Percentiles rank a stretch among this genome's conserved stretches.
phyloP scores from a whole-genome alignment of 2,329 filamentous ascomycete genomes.

The Fusarium camptoceras region DNA sequence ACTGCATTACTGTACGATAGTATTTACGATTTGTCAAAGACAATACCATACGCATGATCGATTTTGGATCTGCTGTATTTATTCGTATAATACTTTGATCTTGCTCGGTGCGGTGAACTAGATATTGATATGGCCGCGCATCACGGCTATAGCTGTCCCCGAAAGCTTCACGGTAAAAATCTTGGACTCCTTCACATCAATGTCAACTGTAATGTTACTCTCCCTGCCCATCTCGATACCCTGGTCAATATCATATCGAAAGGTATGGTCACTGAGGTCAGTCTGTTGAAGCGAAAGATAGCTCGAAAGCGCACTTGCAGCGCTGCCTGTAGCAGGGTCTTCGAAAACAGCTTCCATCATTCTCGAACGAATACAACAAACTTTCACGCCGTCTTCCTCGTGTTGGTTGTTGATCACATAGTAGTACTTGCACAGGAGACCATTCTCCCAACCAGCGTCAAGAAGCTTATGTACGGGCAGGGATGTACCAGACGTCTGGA shows the following conservation, averaged over 20 bases:
- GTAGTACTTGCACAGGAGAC: slow-evolving; percentile 69
- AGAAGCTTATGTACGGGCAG: slow-evolving; percentile 53
- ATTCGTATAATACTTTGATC: background rate
- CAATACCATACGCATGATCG: slow-evolving; percentile 45
- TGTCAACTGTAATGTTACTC: slow-evolving; percentile 64
- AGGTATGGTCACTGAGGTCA: slow-evolving; percentile 47
- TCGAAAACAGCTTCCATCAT: slow-evolving; percentile 68
- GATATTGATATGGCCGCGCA: slow-evolving; percentile 50
- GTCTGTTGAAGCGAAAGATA: slow-evolving; percentile 63
- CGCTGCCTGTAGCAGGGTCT: slow-evolving; percentile 73
- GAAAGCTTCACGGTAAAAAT: slow-evolving; percentile 50
- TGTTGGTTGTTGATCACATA: slow-evolving; percentile 60
- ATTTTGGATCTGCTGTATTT: slow-evolving; percentile 24
- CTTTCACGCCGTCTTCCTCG: slow-evolving; percentile 44
- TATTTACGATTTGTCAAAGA: slow-evolving; percentile 46
- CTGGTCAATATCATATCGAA: slow-evolving; percentile 68
- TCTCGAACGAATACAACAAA: slow-evolving; percentile 63
- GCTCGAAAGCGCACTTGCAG: slow-evolving; percentile 66
- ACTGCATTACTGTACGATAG: slow-evolving; percentile 55
- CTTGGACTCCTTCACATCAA: slow-evolving; percentile 49
- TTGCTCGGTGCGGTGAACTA: slow-evolving; percentile 18
- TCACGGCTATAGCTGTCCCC: slow-evolving; percentile 52
- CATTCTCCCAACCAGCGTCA: slow-evolving; percentile 67
- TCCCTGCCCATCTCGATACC: slow-evolving; percentile 75
- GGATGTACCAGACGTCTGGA: slow-evolving; percentile 50